Evolutionary conservation across 139 green algal species (phyloP), one percentile per base, ranked within the genome.

Genomic region (Chlorella sp.): DNA sequence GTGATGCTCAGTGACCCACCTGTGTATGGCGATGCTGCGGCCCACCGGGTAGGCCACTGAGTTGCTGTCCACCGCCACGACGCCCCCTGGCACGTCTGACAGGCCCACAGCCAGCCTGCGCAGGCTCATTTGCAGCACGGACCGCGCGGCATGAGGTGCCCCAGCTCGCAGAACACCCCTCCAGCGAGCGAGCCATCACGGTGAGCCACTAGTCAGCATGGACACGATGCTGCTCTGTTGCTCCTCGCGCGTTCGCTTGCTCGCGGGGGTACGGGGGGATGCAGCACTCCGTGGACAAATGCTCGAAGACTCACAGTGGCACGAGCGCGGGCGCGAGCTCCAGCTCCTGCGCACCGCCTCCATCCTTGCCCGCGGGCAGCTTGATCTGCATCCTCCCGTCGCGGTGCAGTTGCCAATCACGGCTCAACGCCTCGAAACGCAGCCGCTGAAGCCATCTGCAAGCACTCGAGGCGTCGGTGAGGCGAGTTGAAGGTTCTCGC

Each of bases 91-190:
- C 30, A 82, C 71, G 2, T 67, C 33, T 0, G 70, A 55, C 35
- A 82, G 67, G 23, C 76, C 76, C 27, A 82, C 76, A 4, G 76
- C 72, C 63, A 81, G 36, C n/a, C 75, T 81, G 75, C 31, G 51
- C 51, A 62, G 23, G 29, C 42, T 26, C 42, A 55, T 10, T 62
- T 22, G 5, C 51, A 10, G 5, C 51, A 62, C 5, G 14, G 51
- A 62, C 51, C 51, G 51, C 51, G 51, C 29, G 6, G 23, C 3
- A 17, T 31, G 23, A 29, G 14, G 2, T 29, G 5, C 51, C 5
- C n/a, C n/a, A n/a, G n/a, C n/a, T n/a, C n/a, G n/a, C n/a, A n/a
- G n/a, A n/a, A n/a, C n/a, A n/a, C n/a, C n/a, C n/a, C n/a, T n/a
- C n/a, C n/a, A n/a, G n/a, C n/a, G n/a, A n/a, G n/a, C n/a, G n/a